phyloP scores from a whole-genome alignment of 345 rosid genomes.

The Chamaenerion angustifolium region DNA sequence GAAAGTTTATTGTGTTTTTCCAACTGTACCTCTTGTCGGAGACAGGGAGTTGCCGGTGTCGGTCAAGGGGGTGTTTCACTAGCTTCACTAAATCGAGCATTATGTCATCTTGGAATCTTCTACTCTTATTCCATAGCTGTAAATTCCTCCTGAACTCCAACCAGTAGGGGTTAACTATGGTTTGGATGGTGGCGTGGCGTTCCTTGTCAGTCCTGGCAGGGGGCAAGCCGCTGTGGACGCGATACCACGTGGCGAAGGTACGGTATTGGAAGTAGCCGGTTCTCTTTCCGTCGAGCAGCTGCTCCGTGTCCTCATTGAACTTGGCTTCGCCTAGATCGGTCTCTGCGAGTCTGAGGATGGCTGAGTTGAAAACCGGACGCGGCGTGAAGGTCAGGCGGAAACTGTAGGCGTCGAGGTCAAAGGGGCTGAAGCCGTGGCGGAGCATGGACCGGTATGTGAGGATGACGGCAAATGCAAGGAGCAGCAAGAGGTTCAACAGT shows the following conservation, averaged over 20 bases:
- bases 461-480: slow-evolving; percentile 35
- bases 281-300: slow-evolving; percentile 36
- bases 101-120: slow-evolving; percentile 38
- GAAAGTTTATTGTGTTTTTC: too few relatives aligned
- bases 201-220: slow-evolving; percentile 12
- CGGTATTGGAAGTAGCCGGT: slow-evolving; percentile 30
- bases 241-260: slow-evolving; percentile 32
- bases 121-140: slow-evolving; percentile 44
- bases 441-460: slow-evolving; percentile 40
- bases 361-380: slow-evolving; percentile 36
- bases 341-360: slow-evolving; percentile 56
- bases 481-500: slow-evolving; percentile 36
- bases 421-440: slow-evolving; percentile 21
- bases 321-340: slow-evolving; percentile 43
- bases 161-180: slow-evolving; percentile 61
- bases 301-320: slow-evolving; percentile 43
- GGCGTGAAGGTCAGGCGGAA: slow-evolving; percentile 6
- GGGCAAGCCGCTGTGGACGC: slow-evolving; percentile 23
- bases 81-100: slow-evolving; percentile 50
- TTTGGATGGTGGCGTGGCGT: slow-evolving; percentile 20
- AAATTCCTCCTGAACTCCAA: slow-evolving; percentile 51
- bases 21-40: slow-evolving; percentile 13
- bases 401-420: slow-evolving; percentile 17
- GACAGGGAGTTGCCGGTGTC: slow-evolving; percentile 19
- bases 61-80: slow-evolving; percentile 47